Evolutionary conservation across 768 basidiomycete species (phyloP).

Genomic region (Psilocybe azurescens): DNA sequence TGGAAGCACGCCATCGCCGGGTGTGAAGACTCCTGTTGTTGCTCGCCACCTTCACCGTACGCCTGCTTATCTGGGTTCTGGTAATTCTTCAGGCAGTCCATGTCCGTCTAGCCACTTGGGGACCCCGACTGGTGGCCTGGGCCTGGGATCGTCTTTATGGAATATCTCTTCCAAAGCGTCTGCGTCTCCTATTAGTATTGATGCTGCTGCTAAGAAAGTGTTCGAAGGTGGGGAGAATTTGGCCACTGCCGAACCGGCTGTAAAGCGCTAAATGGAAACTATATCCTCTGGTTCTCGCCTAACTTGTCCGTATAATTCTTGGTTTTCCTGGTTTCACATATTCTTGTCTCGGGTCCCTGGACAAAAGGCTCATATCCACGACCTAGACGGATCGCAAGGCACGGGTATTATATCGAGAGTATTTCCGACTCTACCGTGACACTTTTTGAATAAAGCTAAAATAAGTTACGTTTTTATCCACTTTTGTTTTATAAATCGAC

Average conservation of each 20-base stretch:
- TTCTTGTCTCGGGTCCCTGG: neutral
- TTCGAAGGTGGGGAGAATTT: slow-evolving; percentile 14
- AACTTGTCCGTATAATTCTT: neutral
- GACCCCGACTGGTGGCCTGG: slow-evolving; percentile 12
- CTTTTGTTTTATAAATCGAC: neutral
- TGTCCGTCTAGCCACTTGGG: slow-evolving; percentile 12
- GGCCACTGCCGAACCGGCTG: slow-evolving; percentile 1
- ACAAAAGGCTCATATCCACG: neutral
- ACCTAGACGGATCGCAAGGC: neutral
- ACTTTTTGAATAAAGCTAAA: neutral
- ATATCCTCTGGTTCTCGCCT: neutral
- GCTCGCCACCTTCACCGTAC: slow-evolving; percentile 7
- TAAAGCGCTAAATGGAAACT: neutral
- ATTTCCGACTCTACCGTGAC: no score
- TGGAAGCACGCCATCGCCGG: slow-evolving; percentile 9
- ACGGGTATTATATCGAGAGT: neutral
- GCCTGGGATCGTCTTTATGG: slow-evolving; percentile 17
- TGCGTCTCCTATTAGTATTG: slow-evolving; percentile 13
- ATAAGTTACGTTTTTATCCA: neutral
- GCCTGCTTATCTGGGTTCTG: slow-evolving; percentile 11
- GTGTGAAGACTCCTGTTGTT: slow-evolving; percentile 6
- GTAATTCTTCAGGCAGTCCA: slow-evolving; percentile 3
- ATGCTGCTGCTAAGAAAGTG: slow-evolving; percentile 10
- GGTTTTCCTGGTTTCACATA: neutral
- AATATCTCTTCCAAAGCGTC: slow-evolving; percentile 11